Evolutionary conservation across 2,329 filamentous ascomycete genomes (phyloP).

Genomic region (Penicillium rolfsii): DNA sequence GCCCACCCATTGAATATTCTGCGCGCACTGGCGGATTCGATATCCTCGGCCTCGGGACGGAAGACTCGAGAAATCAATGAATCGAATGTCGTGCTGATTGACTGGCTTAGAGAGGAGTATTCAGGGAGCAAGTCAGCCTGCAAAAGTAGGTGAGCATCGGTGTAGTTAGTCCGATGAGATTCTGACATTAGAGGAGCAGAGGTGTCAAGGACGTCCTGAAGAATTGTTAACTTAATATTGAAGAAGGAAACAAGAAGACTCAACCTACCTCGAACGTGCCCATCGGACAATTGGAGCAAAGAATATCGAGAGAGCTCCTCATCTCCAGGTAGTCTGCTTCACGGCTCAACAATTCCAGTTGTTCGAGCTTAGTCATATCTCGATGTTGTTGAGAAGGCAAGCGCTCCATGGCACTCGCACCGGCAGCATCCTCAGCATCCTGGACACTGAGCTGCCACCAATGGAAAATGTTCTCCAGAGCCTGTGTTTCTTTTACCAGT

Average conservation of each 20-base stretch:
- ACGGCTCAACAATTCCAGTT: slow-evolving; percentile 34
- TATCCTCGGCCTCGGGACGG: slow-evolving; percentile 24
- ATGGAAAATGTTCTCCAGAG: slow-evolving; percentile 66
- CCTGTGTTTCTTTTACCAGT: slow-evolving; percentile 61
- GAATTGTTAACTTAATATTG: slow-evolving; percentile 21
- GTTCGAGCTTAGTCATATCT: slow-evolving; percentile 25
- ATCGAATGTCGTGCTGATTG: slow-evolving; percentile 39
- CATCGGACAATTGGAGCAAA: slow-evolving; percentile 34
- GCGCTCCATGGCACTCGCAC: slow-evolving; percentile 44
- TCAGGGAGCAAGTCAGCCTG: slow-evolving; percentile 55
- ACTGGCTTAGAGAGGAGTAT: slow-evolving; percentile 45
- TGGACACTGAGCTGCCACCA: slow-evolving; percentile 69
- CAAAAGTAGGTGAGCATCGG: slow-evolving; percentile 57
- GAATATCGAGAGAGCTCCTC: slow-evolving; percentile 43
- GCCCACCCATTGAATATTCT: slow-evolving; percentile 37
- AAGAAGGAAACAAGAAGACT: neutral
- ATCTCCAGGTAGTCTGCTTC: slow-evolving; percentile 39
- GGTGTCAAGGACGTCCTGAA: slow-evolving; percentile 61
- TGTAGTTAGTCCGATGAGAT: slow-evolving; percentile 59
- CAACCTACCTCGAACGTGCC: slow-evolving; percentile 36
- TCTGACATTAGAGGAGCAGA: slow-evolving; percentile 62
- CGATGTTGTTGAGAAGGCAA: slow-evolving; percentile 7
- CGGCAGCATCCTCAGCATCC: slow-evolving; percentile 55
- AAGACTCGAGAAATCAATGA: slow-evolving; percentile 35
- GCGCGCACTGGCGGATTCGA: slow-evolving; percentile 31